Conservation (phyloP, 768 basidiomycete genomes). For the Suillus americanus region DNA sequence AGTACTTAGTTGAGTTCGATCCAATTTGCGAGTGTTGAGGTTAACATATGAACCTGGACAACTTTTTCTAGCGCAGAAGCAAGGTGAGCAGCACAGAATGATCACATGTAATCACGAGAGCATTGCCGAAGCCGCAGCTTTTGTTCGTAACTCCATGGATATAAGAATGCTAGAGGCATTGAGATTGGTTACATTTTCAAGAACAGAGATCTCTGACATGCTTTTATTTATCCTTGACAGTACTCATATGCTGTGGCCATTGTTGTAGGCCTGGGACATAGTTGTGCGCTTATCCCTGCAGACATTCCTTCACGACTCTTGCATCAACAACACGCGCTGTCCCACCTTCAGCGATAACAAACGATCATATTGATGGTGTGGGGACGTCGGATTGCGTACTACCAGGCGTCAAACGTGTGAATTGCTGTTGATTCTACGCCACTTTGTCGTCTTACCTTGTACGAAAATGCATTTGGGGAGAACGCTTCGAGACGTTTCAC, state of each 20-base stretch:
- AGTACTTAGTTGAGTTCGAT: too few relatives aligned
- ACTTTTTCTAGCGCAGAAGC: too few relatives aligned
- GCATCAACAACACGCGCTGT: background rate
- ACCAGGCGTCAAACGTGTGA: background rate
- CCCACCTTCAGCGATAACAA: background rate
- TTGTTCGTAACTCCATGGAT: background rate
- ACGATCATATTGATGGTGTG: background rate
- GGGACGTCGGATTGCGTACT: too few relatives aligned
- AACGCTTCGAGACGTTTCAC: background rate
- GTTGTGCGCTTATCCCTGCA: background rate
- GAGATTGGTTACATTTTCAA: background rate
- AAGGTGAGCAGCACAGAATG: too few relatives aligned
- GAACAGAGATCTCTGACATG: background rate
- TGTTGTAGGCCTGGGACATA: background rate
- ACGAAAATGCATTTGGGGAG: background rate
- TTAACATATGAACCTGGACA: too few relatives aligned
- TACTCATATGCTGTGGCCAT: background rate
- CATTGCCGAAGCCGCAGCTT: background rate
- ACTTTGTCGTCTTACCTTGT: background rate
- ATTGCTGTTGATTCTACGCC: background rate
- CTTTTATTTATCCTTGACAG: background rate
- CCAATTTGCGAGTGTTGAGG: too few relatives aligned
- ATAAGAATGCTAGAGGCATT: background rate
- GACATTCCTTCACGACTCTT: background rate
- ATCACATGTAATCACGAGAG: background rate